These are phyloP conservation scores for Raphidocelis subcapitata DNA, from an alignment of 139 green algal genomes.

Conservation along the genomic window DNA sequence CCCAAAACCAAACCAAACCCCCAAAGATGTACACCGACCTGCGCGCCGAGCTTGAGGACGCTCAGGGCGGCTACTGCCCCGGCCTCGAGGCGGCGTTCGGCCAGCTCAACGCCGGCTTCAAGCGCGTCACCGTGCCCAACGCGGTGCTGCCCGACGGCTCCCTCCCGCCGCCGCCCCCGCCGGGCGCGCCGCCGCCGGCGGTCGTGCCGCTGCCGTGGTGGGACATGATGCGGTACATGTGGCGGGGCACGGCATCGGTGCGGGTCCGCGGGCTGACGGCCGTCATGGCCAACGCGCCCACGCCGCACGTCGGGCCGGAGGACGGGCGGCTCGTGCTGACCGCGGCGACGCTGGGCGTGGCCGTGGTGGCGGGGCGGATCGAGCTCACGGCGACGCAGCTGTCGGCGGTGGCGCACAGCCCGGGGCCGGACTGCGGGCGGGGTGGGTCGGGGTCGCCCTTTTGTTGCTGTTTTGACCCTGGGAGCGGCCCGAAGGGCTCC, in stretches of 20 bases:
- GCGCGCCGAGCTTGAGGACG: constrained; percentile 27
- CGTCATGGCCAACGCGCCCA: constrained; percentile 20
- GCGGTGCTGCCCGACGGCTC: constrained; percentile 35
- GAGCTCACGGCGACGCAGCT: constrained; percentile 29
- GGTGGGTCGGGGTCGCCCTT: constrained; percentile 16
- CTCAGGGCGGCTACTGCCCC: constrained; percentile 40
- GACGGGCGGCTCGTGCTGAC: constrained; percentile 35
- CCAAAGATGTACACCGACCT: constrained; percentile 68
- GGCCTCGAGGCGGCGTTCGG: constrained; percentile 58
- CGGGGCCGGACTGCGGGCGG: constrained; percentile 10
- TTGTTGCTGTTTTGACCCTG: too few relatives aligned
- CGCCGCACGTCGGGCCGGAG: constrained; percentile 14
- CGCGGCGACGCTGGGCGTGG: constrained; percentile 26
- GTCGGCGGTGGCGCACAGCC: constrained; percentile 21
- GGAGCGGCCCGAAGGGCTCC: too few relatives aligned
- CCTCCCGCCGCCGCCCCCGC: constrained; percentile 1
- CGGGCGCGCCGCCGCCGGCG: neutral
- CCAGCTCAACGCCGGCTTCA: constrained; percentile 36
- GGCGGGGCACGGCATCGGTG: constrained; percentile 39
- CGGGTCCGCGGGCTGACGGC: neutral
- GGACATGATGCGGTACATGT: constrained; percentile 53
- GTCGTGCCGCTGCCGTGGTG: constrained; percentile 27
- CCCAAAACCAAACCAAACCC: too few relatives aligned
- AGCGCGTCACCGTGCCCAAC: constrained; percentile 41
- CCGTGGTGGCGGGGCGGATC: constrained; percentile 10